Conservation (phyloP, 2,329 filamentous ascomycete genomes). For the Elsinoe fawcettii region DNA sequence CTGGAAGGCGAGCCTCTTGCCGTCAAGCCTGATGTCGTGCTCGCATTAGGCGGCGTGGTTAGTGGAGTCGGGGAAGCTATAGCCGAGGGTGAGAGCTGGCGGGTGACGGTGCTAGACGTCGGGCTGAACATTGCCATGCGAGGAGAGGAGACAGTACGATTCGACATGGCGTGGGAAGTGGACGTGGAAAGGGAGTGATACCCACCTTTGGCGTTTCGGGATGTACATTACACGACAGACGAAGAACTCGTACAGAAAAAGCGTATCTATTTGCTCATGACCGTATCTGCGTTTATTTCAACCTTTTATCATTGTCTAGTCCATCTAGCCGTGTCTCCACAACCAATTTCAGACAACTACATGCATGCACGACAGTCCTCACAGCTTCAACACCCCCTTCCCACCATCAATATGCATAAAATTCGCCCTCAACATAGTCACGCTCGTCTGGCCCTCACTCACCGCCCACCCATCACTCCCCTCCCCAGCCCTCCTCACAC, state of each 20-base stretch:
- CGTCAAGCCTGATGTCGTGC: conserved; percentile 72
- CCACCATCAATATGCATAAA: conserved; percentile 70
- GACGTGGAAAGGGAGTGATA: conserved; percentile 11
- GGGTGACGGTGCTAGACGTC: conserved; percentile 76
- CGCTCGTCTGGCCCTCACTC: conserved; percentile 76
- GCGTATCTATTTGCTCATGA: not conserved
- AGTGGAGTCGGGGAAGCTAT: conserved; percentile 74
- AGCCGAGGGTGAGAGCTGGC: conserved; percentile 60
- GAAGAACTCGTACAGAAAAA: not conserved
- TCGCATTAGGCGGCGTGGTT: conserved; percentile 81
- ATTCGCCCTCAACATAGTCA: conserved; percentile 86
- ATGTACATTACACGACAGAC: conserved; percentile 2
- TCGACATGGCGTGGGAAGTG: not conserved
- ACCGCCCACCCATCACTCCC: conserved; percentile 94
- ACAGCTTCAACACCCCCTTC: conserved; percentile 72
- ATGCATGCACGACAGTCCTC: not conserved
- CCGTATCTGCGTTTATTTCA: not conserved
- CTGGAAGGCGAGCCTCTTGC: conserved; percentile 71
- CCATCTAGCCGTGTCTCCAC: not conserved
- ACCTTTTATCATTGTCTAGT: not conserved
- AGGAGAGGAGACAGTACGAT: conserved; percentile 6
- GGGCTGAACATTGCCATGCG: conserved; percentile 38
- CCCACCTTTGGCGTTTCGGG: not conserved
- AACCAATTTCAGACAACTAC: not conserved
- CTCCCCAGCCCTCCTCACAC: conserved; percentile 68